phyloP scores from a whole-genome alignment of 495 filamentous ascomycete species.

The Tuber aestivum region DNA sequence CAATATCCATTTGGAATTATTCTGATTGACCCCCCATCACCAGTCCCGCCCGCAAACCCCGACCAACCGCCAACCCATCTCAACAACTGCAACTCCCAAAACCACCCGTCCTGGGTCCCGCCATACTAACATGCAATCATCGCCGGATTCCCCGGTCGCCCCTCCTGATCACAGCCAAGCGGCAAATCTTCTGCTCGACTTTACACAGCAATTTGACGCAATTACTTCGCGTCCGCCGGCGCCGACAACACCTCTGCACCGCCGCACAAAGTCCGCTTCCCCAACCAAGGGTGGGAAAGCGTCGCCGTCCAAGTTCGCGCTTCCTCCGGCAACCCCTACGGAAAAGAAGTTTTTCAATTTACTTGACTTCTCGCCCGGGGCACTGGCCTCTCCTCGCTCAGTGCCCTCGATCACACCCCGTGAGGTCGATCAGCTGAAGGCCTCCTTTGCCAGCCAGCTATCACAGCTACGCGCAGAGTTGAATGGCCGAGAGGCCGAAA shows the following conservation, averaged over 20 bases:
- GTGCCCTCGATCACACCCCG: constrained; percentile 85
- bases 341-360: constrained; percentile 55
- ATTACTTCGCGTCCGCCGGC: constrained; percentile 41
- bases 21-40: constrained; percentile 5
- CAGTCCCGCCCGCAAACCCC: constrained; percentile 37
- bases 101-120: constrained; percentile 15
- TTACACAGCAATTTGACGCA: constrained; percentile 69
- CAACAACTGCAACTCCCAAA: constrained; percentile 22
- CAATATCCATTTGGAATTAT: not conserved
- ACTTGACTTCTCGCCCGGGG: constrained; percentile 89
- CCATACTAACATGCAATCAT: constrained; percentile 7
- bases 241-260: constrained; percentile 38
- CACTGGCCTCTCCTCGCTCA: constrained; percentile 80
- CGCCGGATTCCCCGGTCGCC: constrained; percentile 11
- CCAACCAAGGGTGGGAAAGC: constrained; percentile 42
- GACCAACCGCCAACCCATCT: constrained; percentile 18
- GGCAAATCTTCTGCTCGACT: constrained; percentile 76
- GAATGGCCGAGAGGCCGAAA: constrained; percentile 84
- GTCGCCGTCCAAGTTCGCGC: constrained; percentile 45
- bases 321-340: constrained; percentile 48
- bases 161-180: constrained; percentile 42
- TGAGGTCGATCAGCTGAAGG: constrained; percentile 87
- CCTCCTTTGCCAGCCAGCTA: constrained; percentile 79
- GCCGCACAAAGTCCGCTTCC: constrained; percentile 32
- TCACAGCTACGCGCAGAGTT: constrained; percentile 82